Evolutionary conservation across 2,329 filamentous ascomycete genomes (phyloP).

Genomic region (Ophiostoma pallidulum): DNA sequence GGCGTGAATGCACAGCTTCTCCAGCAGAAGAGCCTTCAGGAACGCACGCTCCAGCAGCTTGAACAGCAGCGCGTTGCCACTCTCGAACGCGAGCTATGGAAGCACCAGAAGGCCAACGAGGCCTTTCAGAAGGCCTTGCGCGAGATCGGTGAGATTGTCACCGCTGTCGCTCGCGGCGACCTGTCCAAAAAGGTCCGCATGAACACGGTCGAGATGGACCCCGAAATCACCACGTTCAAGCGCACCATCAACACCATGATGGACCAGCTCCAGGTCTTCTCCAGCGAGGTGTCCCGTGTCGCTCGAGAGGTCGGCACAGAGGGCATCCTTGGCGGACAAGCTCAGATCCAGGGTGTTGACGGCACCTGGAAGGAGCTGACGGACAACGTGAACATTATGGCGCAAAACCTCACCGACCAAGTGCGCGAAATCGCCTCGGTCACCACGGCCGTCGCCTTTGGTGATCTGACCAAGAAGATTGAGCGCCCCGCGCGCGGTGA

Average conservation of each 20-base stretch:
- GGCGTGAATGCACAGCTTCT: constrained; percentile 78
- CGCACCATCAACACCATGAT: constrained; percentile 99
- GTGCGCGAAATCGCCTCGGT: constrained; percentile 80
- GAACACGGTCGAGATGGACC: constrained; percentile 93
- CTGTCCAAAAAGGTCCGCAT: constrained; percentile 95
- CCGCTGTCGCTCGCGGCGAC: constrained; percentile 88
- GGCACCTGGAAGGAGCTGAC: constrained; percentile 98
- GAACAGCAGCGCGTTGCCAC: constrained; percentile 82
- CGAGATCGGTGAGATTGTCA: constrained; percentile 96
- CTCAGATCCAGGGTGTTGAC: constrained; percentile 85
- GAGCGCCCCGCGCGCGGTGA: constrained; percentile 72
- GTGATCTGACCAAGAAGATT: constrained; percentile 77
- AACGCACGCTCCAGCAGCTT: constrained; percentile 70
- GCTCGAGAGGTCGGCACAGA: constrained; percentile 95
- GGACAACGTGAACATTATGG: constrained; percentile 80
- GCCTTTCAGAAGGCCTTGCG: constrained; percentile 95
- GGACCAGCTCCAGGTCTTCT: constrained; percentile 93
- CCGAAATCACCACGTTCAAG: constrained; percentile 96
- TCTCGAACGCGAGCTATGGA: constrained; percentile 86
- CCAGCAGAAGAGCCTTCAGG: constrained; percentile 76
- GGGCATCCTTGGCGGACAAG: constrained; percentile 86
- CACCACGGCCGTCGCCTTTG: constrained; percentile 73
- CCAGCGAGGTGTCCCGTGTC: constrained; percentile 88
- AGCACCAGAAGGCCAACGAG: constrained; percentile 95
- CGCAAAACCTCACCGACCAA: constrained; percentile 72